Evolutionary conservation across 176 grass and related monocot genomes (phyloP).

Genomic region (Carex kokanica): DNA sequence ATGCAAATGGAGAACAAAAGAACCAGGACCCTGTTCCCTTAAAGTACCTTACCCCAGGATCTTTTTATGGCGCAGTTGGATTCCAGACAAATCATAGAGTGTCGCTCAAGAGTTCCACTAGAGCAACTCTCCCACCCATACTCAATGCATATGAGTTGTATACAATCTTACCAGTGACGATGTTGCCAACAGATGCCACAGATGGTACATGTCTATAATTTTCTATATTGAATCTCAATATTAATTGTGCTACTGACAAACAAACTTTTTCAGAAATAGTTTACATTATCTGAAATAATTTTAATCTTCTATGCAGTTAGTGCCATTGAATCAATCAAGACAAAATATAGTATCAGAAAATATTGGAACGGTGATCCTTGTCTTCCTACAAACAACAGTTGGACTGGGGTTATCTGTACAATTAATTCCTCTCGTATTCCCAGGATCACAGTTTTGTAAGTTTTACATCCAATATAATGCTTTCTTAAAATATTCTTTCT

Average conservation of each 20-base stretch:
- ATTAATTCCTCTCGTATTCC: neutral
- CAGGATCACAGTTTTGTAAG: neutral
- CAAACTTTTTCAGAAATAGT: neutral
- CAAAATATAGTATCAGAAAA: neutral
- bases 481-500: too few relatives aligned
- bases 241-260: neutral
- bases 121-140: too few relatives aligned
- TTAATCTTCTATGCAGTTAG: slow-evolving; percentile 22
- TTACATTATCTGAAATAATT: neutral
- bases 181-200: neutral
- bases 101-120: too few relatives aligned
- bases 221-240: neutral
- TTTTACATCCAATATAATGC: neutral
- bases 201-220: neutral
- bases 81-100: too few relatives aligned
- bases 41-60: neutral
- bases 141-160: too few relatives aligned
- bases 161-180: neutral
- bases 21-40: too few relatives aligned
- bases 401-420: neutral
- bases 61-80: neutral
- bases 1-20: too few relatives aligned
- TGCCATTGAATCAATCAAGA: slow-evolving; percentile 14
- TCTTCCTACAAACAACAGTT: neutral
- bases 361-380: slow-evolving; percentile 25